Evolutionary conservation across 2,329 filamentous ascomycete species (phyloP).

Genomic region (Clathrospora elynae): DNA sequence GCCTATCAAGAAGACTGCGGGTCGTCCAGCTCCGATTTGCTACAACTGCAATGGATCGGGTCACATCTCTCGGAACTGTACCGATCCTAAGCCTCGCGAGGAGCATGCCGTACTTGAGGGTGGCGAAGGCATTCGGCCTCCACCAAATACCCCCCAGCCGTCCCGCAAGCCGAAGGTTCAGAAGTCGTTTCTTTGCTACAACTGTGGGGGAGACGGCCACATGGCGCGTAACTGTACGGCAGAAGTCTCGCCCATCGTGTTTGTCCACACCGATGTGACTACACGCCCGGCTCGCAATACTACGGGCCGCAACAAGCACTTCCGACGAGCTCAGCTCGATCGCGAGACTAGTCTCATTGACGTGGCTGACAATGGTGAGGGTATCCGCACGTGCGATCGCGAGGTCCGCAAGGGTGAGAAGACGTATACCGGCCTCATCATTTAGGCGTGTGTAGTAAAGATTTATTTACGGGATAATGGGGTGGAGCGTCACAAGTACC

Average conservation of each 20-base stretch:
- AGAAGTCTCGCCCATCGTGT: neutral
- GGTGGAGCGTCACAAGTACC: too few relatives aligned
- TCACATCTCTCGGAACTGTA: conserved; percentile 13
- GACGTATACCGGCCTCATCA: conserved; percentile 18
- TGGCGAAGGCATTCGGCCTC: too few relatives aligned
- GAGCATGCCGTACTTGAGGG: too few relatives aligned
- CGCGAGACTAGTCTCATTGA: conserved; percentile 5
- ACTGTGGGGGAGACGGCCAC: conserved; percentile 15
- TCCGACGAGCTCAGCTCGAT: conserved; percentile 7
- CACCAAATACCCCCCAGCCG: neutral
- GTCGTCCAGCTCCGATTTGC: too few relatives aligned
- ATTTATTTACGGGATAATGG: neutral
- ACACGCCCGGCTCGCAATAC: neutral
- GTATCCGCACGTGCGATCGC: conserved; percentile 20
- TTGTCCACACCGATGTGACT: neutral
- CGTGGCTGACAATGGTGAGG: conserved; percentile 17
- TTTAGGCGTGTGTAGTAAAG: conserved; percentile 7
- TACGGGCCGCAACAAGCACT: conserved; percentile 6
- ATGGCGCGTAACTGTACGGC: conserved; percentile 12
- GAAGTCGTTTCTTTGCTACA: conserved; percentile 18
- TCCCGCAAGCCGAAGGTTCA: neutral
- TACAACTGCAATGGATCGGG: conserved; percentile 7
- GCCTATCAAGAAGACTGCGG: too few relatives aligned
- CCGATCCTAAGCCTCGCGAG: neutral
- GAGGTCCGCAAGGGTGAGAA: conserved; percentile 20